Evolutionary conservation across 2,329 filamentous ascomycete genomes (phyloP), one percentile per base, ranked within the genome.

Genomic region (Metarhizium humberi): DNA sequence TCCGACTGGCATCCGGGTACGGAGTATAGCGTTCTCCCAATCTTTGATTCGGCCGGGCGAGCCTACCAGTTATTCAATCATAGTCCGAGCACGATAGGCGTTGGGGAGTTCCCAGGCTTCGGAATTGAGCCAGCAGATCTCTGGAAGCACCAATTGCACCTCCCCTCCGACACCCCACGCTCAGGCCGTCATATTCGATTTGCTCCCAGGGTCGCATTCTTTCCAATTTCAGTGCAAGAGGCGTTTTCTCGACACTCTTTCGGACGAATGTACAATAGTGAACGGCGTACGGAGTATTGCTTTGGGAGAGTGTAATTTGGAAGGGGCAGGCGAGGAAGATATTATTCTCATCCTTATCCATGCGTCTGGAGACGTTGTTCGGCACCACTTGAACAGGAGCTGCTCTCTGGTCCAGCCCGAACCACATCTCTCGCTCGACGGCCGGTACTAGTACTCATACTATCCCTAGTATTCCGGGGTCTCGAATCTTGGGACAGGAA

Each of bases 131-230:
- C 51, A 48, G 11, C 42, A 20, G 40, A 30, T 29, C 20, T 11
- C 29, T 38, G 20, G n/a, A 46, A 53, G 54, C 38, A 53, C 49
- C 42, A 50, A 52, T 50, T 40, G 51, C 32, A 48, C 46, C 16
- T 50, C 32, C 16, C 34, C 32, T 18, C 51, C 32, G 20, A 18
- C 49, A 50, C 40, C 51, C 51, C 51, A 34, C 48, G 55, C 40
- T 13, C 45, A 45, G 36, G 18, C 18, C 38, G 38, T 8, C 45
- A 48, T 30, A 25, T 29, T 30, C 25, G 45, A 48, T 25, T 29
- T 8, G 45, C 45, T 40, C 11, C 25, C 38, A 13, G 14, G 20
- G 20, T 48, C 45, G 30, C 45, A 14, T 30, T 34, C 4, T 40
- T 48, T 14, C 45, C 45, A 48, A 30, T 48, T 30, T 30, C 6